A percentile compares a stretch with the other conserved stretches of the same genome.
phyloP scores from a whole-genome alignment of 192 early-diverging fungal genomes.

The Coemansia sp. region DNA sequence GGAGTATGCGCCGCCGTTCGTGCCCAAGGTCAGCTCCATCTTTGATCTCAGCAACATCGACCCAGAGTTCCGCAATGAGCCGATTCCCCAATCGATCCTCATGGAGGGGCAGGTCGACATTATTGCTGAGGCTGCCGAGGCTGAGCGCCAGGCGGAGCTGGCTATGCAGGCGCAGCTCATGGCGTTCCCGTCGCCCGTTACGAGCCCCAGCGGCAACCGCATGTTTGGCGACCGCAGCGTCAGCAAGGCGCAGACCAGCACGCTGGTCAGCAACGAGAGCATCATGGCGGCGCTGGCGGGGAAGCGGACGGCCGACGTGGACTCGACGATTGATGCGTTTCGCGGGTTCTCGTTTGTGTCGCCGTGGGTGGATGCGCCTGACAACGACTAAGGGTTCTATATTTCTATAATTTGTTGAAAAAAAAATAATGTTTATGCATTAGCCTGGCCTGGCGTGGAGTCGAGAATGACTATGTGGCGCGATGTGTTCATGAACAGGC shows the following conservation, averaged over 20 bases:
- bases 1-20: slow-evolving; percentile 66
- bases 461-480: not conserved
- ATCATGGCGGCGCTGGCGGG: not conserved
- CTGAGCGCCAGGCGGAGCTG: slow-evolving; percentile 44
- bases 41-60: slow-evolving; percentile 56
- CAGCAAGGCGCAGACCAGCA: not conserved
- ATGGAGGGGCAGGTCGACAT: slow-evolving; percentile 48
- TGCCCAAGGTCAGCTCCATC: slow-evolving; percentile 60
- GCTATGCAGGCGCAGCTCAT: slow-evolving; percentile 37
- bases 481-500: not conserved
- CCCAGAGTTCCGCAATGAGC: slow-evolving; percentile 55
- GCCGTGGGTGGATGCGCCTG: slow-evolving; percentile 40
- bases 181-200: slow-evolving; percentile 44
- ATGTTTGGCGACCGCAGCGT: not conserved
- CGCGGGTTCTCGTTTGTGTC: slow-evolving; percentile 56
- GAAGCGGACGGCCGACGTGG: not conserved
- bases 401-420: not conserved
- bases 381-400: slow-evolving; percentile 15
- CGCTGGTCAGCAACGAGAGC: slow-evolving; percentile 2
- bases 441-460: not conserved
- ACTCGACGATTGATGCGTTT: slow-evolving; percentile 32
- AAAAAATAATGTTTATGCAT: not conserved
- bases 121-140: slow-evolving; percentile 40
- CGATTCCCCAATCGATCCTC: slow-evolving; percentile 42
- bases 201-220: slow-evolving; percentile 5